These are phyloP conservation scores for Xylaria castorea DNA, from an alignment of 495 filamentous ascomycete species.

Conservation along the genomic window DNA sequence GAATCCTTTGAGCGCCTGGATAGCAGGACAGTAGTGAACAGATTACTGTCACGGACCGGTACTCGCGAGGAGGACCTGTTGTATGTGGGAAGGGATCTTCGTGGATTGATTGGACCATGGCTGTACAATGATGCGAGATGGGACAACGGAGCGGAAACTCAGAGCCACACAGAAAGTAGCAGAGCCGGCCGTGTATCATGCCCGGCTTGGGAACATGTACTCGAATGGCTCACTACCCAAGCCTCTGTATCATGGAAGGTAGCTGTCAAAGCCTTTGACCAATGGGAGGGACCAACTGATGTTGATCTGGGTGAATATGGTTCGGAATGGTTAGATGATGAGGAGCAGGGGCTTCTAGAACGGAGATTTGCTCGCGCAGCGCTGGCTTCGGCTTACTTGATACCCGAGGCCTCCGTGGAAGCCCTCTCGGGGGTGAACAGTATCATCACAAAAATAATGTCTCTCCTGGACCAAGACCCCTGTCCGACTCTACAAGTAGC, in stretches of 20 bases:
- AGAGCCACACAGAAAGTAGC: slow-evolving; percentile 23
- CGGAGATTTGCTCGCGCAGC: slow-evolving; percentile 73
- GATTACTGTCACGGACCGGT: slow-evolving; percentile 71
- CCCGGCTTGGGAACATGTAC: slow-evolving; percentile 77
- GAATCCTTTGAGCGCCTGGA: slow-evolving; percentile 67
- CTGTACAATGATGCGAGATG: slow-evolving; percentile 72
- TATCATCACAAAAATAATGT: slow-evolving; percentile 65
- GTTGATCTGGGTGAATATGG: slow-evolving; percentile 78
- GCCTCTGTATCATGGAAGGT: slow-evolving; percentile 64
- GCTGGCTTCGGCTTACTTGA: slow-evolving; percentile 75
- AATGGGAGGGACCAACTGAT: slow-evolving; percentile 84
- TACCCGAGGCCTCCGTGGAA: slow-evolving; percentile 63
- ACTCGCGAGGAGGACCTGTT: slow-evolving; percentile 47
- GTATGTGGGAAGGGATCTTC: slow-evolving; percentile 72
- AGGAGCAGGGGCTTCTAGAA: slow-evolving; percentile 61
- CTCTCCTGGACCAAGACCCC: slow-evolving; percentile 65
- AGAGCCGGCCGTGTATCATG: slow-evolving; percentile 36
- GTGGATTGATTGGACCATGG: slow-evolving; percentile 82
- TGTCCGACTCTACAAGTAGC: slow-evolving; percentile 53
- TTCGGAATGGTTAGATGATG: slow-evolving; percentile 56
- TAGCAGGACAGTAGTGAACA: slow-evolving; percentile 66
- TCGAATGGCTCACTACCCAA: slow-evolving; percentile 72
- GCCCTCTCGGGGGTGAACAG: slow-evolving; percentile 67
- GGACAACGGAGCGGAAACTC: slow-evolving; percentile 49
- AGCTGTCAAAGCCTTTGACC: slow-evolving; percentile 66